Conservation (phyloP, 129 eudicot genomes). For the Centella asiatica region DNA sequence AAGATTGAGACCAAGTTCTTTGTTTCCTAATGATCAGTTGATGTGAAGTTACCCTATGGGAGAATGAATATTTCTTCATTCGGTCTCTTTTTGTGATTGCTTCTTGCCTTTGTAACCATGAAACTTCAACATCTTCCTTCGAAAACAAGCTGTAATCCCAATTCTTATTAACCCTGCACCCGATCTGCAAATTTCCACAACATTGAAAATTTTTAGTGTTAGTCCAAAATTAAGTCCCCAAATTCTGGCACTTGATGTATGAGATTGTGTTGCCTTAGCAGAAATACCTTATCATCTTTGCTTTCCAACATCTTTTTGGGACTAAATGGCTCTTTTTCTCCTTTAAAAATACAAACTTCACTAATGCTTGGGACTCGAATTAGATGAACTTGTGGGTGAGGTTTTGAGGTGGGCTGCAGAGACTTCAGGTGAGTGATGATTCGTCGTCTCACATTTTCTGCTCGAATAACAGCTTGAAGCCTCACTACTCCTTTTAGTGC, state of each 20-base stretch:
- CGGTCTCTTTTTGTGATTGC: conserved; percentile 36
- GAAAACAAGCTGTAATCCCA: conserved; percentile 38
- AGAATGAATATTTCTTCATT: conserved; percentile 53
- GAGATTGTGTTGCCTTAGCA: neutral
- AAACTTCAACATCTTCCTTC: conserved; percentile 32
- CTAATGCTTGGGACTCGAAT: conserved; percentile 24
- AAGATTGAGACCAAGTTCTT: no score
- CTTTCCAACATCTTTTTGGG: conserved; percentile 22
- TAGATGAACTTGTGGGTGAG: conserved; percentile 22
- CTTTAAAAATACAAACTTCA: conserved; percentile 28
- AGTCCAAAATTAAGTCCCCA: neutral
- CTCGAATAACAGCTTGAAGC: conserved; percentile 77
- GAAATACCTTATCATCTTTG: conserved; percentile 19
- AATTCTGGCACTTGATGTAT: neutral
- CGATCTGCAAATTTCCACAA: conserved; percentile 18
- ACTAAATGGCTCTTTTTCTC: conserved; percentile 21
- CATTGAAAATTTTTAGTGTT: no score
- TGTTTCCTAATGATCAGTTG: neutral
- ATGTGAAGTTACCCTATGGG: conserved; percentile 62
- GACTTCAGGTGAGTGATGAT: conserved; percentile 23
- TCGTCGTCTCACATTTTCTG: conserved; percentile 44
- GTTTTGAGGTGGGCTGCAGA: conserved; percentile 9
- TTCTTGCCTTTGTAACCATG: conserved; percentile 32
- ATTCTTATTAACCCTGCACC: conserved; percentile 16
- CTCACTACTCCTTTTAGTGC: conserved; percentile 73